Conservation (phyloP, 2,329 filamentous ascomycete species). For the Fusarium buharicum region DNA sequence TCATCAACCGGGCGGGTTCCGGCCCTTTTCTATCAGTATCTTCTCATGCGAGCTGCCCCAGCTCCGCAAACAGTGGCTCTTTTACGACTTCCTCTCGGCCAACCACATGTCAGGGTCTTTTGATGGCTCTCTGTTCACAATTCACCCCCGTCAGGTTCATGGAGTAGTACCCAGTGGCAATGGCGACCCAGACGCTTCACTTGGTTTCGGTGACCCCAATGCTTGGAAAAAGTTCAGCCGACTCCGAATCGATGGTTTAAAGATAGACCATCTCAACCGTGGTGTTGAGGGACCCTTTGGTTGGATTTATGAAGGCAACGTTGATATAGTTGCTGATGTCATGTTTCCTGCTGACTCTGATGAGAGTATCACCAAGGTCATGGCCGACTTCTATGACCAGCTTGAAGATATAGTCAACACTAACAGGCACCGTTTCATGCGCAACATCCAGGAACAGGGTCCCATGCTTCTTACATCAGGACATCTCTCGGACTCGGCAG, state of each 20-base stretch:
- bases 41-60: constrained; percentile 95
- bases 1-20: constrained; percentile 88
- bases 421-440: constrained; percentile 73
- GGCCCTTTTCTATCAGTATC: constrained; percentile 95
- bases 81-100: constrained; percentile 95
- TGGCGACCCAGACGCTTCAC: constrained; percentile 62
- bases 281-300: constrained; percentile 94
- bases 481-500: constrained; percentile 48
- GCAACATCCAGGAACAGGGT: constrained; percentile 54
- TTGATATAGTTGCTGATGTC: constrained; percentile 95
- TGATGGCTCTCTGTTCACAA: constrained; percentile 95
- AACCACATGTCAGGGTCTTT: constrained; percentile 97
- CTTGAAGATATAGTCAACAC: constrained; percentile 91
- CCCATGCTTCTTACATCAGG: constrained; percentile 48
- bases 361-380: constrained; percentile 89
- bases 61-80: constrained; percentile 93
- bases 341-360: constrained; percentile 92
- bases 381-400: constrained; percentile 97
- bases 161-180: constrained; percentile 70
- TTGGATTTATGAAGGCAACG: constrained; percentile 97
- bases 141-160: constrained; percentile 92
- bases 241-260: constrained; percentile 90
- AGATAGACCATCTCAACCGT: constrained; percentile 94
- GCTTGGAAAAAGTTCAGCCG: constrained; percentile 97
- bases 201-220: constrained; percentile 70